Percentiles rank a stretch among this genome's conserved stretches.
phyloP scores from a whole-genome alignment of 768 basidiomycete genomes.

The Lentinula aciculospora region DNA sequence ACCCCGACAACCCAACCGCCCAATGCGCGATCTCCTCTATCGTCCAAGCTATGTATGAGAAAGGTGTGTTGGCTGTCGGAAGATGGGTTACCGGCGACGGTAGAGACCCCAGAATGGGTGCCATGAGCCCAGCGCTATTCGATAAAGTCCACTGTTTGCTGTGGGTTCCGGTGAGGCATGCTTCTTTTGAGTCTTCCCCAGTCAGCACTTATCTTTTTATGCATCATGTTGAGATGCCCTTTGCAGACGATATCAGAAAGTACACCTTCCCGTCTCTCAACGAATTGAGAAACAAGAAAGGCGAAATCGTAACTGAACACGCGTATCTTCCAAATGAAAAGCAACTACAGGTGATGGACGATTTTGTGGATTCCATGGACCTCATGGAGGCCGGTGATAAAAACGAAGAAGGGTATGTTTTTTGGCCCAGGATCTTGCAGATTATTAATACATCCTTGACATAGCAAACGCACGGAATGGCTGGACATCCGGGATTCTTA shows the following conservation, averaged over 20 bases:
- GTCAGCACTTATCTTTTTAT: neutral
- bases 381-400: constrained; percentile 72
- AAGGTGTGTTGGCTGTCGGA: constrained; percentile 69
- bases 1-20: constrained; percentile 54
- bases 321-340: constrained; percentile 76
- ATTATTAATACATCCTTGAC: neutral
- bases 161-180: constrained; percentile 68
- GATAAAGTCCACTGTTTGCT: constrained; percentile 73
- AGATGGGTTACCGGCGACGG: constrained; percentile 75
- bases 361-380: constrained; percentile 87
- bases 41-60: constrained; percentile 72
- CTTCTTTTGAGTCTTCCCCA: neutral
- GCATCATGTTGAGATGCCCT: constrained; percentile 69
- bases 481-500: constrained; percentile 73
- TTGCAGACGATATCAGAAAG: constrained; percentile 88
- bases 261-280: constrained; percentile 83
- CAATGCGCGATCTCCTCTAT: constrained; percentile 87
- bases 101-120: constrained; percentile 81
- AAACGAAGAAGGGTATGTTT: constrained; percentile 65
- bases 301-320: constrained; percentile 69
- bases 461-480: constrained; percentile 64
- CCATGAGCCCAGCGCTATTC: constrained; percentile 58
- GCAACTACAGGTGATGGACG: constrained; percentile 78
- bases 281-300: constrained; percentile 66
- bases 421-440: neutral